A percentile compares a stretch with the other conserved stretches of the same genome.
These are phyloP conservation scores for Perkinsus olseni DNA, from an alignment of 169 alveolate genomes.

Conservation along the genomic window DNA sequence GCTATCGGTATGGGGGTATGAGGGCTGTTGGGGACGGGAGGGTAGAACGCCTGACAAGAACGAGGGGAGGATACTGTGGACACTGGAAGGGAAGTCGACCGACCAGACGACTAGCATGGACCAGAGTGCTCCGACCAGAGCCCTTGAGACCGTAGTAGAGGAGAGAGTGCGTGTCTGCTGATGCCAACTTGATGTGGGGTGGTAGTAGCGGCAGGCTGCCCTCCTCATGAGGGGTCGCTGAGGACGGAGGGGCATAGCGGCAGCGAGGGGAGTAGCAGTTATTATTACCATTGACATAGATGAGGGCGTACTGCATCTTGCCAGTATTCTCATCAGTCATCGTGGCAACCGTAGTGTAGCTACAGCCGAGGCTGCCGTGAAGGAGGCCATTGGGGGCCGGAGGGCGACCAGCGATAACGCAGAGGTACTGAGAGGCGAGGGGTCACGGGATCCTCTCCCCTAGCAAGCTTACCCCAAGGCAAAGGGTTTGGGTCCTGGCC, in stretches of 20 bases:
- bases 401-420: background rate
- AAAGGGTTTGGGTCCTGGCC: background rate
- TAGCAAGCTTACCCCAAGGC: background rate
- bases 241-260: background rate
- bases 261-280: background rate
- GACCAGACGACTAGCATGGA: background rate
- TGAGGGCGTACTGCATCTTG: background rate
- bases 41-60: background rate
- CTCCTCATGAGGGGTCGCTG: conserved; percentile 1
- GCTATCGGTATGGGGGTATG: background rate
- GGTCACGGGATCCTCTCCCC: background rate
- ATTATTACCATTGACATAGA: background rate
- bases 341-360: background rate
- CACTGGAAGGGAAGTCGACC: too few species aligned
- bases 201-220: background rate
- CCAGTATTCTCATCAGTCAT: background rate
- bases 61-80: background rate
- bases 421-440: background rate
- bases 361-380: background rate
- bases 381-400: background rate
- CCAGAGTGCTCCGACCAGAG: background rate
- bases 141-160: background rate
- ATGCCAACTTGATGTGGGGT: background rate
- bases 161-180: background rate
- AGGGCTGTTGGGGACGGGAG: background rate